Base-by-base conservation (phyloP, 1,284 basidiomycete genomes). In the Stygiomarasmius scandens region DNA sequence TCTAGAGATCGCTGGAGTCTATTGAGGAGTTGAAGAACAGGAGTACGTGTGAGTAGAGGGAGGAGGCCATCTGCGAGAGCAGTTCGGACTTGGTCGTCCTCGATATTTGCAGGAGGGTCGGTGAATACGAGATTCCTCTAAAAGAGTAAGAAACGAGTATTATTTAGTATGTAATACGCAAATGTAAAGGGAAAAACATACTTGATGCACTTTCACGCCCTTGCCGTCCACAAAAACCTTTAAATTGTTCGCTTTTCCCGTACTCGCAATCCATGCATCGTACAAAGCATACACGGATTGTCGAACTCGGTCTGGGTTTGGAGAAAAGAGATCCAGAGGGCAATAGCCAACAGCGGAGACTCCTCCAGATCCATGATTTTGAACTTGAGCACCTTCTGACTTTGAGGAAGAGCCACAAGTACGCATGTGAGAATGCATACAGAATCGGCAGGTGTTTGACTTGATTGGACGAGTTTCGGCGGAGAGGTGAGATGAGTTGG, bases 241-340 rank as follows among this genome's bases (percentile, higher is more conserved):
- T 66, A 95, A 79, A 68, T 93, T 96, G 71, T 96, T 96, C 46
- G 85, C 75, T 27, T 76, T 70, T 2, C 87, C 92, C 19, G 80
- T 68, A 48, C 80, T 87, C 14, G 67, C 69, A 38, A 76, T 61
- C 95, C 95, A 97, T 0, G 77, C 77, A 45, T 82, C 72, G 86
- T 89, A 93, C n/a, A 97, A 78, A 20, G 73, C 75, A 45, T 75
- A 69, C n/a, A 96, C 68, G 5, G 93, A 92, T n/a, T 75, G 77
- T 10, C 61, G 68, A 23, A 92, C 72, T 16, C 93, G 82, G 23
- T 47, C 58, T 54, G 78, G 69, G 11, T 92, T 80, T 2, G 77
- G 77, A 14, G 93, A 95, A 72, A 86, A 97, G 23, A 97, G 76
- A 73, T 97, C 95, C 50, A 97, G 74, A 0, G 95, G 95, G 68